Percentiles rank a stretch among this genome's conserved stretches.
Conservation (phyloP, 768 basidiomycete species). For the Symmetrospora coprosmae region DNA sequence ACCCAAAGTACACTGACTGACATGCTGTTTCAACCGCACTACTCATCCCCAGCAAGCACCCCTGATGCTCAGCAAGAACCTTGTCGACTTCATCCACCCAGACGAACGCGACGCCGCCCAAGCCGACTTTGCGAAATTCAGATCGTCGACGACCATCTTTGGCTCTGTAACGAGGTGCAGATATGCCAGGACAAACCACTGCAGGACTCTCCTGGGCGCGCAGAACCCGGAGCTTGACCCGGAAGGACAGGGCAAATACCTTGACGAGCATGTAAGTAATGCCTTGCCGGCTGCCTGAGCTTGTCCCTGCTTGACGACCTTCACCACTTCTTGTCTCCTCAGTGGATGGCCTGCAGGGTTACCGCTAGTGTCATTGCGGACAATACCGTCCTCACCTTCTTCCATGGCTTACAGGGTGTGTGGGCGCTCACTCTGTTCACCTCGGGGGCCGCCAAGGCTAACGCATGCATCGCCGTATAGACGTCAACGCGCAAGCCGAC, state of each 20-base stretch:
- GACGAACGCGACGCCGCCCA: conserved; percentile 24
- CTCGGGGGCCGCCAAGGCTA: background rate
- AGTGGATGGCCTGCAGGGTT: background rate
- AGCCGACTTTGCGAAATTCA: conserved; percentile 22
- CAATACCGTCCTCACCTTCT: conserved; percentile 31
- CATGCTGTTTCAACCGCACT: too few species aligned
- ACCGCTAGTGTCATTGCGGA: conserved; percentile 12
- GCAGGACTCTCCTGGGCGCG: conserved; percentile 24
- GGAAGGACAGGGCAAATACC: conserved; percentile 2
- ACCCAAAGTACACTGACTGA: too few species aligned
- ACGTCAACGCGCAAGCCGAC: conserved; percentile 24
- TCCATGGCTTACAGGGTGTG: conserved; percentile 25
- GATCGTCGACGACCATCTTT: conserved; percentile 26
- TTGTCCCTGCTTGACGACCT: too few species aligned
- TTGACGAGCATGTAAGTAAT: conserved; percentile 10
- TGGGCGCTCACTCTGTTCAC: background rate
- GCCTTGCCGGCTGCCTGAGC: too few species aligned
- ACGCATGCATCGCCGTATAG: background rate
- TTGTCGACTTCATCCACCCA: conserved; percentile 33
- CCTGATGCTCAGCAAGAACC: conserved; percentile 21
- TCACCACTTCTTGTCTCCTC: too few species aligned
- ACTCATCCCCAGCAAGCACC: background rate
- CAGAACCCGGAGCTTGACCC: too few species aligned
- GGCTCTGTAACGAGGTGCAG: conserved; percentile 33
- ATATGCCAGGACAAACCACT: conserved; percentile 24